Evolutionary conservation across 2,329 filamentous ascomycete genomes (phyloP), one percentile per base, ranked within the genome.

Genomic region (Cephalotrichum gorgonifer): DNA sequence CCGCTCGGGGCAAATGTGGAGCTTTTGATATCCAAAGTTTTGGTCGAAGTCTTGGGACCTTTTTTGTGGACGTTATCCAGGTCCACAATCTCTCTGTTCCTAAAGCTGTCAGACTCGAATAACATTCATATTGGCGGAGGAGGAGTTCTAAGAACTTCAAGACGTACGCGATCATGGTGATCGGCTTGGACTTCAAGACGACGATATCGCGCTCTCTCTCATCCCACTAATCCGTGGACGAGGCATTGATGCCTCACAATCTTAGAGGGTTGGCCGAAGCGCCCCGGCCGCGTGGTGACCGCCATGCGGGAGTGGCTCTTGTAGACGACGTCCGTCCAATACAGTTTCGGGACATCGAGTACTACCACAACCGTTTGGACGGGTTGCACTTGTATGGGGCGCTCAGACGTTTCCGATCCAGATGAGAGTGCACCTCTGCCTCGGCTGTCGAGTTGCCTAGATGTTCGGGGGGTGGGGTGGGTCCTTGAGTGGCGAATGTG

Each of bases 1-100:
- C n/a, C n/a, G n/a, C n/a, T n/a, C n/a, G n/a, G n/a, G 22, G 43
- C 43, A 17, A 25, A 45, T 15, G 15, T 20, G 5, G 43, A 39
- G 35, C 7, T 31, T 45, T 15, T 30, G 17, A 22, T 12, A 26
- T 45, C n/a, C 22, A 43, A 20, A 42, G 23, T 6, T 22, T 7
- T 22, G 11, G 17, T 22, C 17, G 9, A 20, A 39, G n/a, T 11
- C 17, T 22, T 39, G 42, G 43, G 42, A 45, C 43, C 43, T 45
- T 45, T 31, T 45, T 22, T 4, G n/a, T n/a, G 3, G 43, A 45
- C 43, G 26, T 41, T 45, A 45, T 45, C 43, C 43, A 45, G 43
- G 43, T 45, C 43, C 9, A n/a, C 27, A 45, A 31, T 20, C n/a
- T 45, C 20, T 22, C 23, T 28, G 43, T 15, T 14, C 27, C 17